Evolutionary conservation across 805 yeast genomes (phyloP).

Genomic region (Spathaspora hagerdaliae): DNA sequence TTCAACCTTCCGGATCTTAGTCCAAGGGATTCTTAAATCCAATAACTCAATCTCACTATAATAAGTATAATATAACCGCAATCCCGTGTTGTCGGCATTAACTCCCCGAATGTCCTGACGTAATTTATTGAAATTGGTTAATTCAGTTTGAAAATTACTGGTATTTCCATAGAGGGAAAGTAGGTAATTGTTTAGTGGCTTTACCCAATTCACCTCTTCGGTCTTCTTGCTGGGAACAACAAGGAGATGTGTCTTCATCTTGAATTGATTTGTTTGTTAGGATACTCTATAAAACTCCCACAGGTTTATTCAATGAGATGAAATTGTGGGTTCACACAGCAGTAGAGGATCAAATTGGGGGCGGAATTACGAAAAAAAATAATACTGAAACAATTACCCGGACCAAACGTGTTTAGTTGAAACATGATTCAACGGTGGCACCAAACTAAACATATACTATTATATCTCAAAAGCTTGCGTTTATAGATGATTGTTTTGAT

Average conservation of each 20-base stretch:
- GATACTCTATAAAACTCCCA: too few species aligned
- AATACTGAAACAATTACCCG: too few species aligned
- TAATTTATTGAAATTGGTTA: slow-evolving; percentile 49
- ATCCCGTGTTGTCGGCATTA: slow-evolving; percentile 39
- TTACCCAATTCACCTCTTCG: slow-evolving; percentile 61
- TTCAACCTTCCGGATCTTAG: slow-evolving; percentile 47
- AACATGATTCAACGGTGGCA: too few species aligned
- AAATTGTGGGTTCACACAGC: too few species aligned
- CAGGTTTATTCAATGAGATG: too few species aligned
- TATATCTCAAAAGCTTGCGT: too few species aligned
- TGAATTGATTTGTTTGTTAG: too few species aligned
- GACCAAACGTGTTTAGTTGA: too few species aligned
- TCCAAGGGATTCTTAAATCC: slow-evolving; percentile 70
- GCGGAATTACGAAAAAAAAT: too few species aligned
- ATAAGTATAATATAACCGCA: slow-evolving; percentile 60
- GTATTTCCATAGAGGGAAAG: slow-evolving; percentile 59
- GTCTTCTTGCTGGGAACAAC: slow-evolving; percentile 41
- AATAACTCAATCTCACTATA: slow-evolving; percentile 79
- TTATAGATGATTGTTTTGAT: too few species aligned
- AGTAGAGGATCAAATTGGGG: too few species aligned
- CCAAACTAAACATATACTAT: too few species aligned
- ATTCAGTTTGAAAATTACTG: slow-evolving; percentile 55
- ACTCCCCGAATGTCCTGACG: slow-evolving; percentile 57
- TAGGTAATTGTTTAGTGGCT: slow-evolving; percentile 57
- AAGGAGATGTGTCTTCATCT: slow-evolving; percentile 24